Evolutionary conservation across 1,284 basidiomycete genomes (phyloP), one percentile per base, ranked within the genome.

Genomic region (Ceratobasidium sp.): DNA sequence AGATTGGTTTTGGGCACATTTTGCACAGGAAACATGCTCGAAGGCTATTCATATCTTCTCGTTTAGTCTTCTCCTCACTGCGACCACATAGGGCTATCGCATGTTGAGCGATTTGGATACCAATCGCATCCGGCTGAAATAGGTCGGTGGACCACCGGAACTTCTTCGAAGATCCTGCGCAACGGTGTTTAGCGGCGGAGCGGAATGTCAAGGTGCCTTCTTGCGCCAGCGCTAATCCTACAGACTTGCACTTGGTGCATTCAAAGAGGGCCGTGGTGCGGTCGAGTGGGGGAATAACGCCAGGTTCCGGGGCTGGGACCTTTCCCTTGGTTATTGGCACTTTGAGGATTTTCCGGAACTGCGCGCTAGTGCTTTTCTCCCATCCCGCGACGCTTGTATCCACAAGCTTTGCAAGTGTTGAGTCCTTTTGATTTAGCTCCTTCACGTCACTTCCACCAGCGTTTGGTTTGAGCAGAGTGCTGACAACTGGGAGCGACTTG

Each of bases 301-400:
- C 69, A 31, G 57, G 56, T 22, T 72, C 69, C 7, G 29, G 15
- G 22, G 22, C 45, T 50, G 59, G 56, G 41, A 51, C 60, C 56
- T 72, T 72, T 11, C 36, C 36, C 56, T 53, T 72, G 11, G 69
- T 36, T 9, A 72, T 72, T 31, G 69, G 69, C 24, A 72, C 33
- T 31, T 62, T 29, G 36, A 72, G 69, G 19, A 62, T 60, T 19
- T 72, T 72, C 15, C 69, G 56, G n/a, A 72, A 72, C n/a, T 72
- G 69, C 15, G 45, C 69, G 11, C 33, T 41, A 22, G 69, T 72
- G 22, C 69, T 56, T 31, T 53, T 57, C 24, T 72, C 57, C 69
- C 69, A 72, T 17, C 27, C 50, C 15, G 44, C 24, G 17, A 72
- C 69, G 29, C 60, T 57, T 24, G 56, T 17, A 24, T 53, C 19